These are phyloP conservation scores for Niveomyces coronatus DNA, from an alignment of 2,329 filamentous ascomycete genomes.

Conservation along the genomic window DNA sequence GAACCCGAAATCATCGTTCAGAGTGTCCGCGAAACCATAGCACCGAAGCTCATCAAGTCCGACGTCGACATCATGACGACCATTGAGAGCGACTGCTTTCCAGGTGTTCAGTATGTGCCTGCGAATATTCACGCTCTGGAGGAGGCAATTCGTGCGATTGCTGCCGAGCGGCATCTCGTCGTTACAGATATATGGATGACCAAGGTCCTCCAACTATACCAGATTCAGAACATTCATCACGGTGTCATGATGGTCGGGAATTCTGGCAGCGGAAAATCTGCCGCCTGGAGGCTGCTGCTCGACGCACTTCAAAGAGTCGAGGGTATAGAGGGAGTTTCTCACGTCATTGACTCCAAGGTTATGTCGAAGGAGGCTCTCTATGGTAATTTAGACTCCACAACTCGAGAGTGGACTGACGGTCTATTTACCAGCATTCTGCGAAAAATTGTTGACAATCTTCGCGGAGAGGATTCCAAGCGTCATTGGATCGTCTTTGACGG, in stretches of 20 bases:
- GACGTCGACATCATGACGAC: slow-evolving; percentile 82
- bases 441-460: slow-evolving; percentile 97
- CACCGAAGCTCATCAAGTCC: slow-evolving; percentile 86
- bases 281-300: slow-evolving; percentile 85
- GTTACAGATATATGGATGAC: slow-evolving; percentile 95
- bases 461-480: slow-evolving; percentile 90
- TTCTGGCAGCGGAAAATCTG: slow-evolving; percentile 94
- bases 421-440: slow-evolving; percentile 95
- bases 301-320: slow-evolving; percentile 88
- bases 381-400: slow-evolving; percentile 90
- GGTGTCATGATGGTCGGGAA: slow-evolving; percentile 99
- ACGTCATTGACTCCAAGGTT: slow-evolving; percentile 98
- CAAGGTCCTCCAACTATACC: slow-evolving; percentile 92
- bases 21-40: slow-evolving; percentile 95
- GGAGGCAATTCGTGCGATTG: slow-evolving; percentile 70
- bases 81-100: slow-evolving; percentile 81
- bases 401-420: slow-evolving; percentile 97
- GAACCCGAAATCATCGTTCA: slow-evolving; percentile 98
- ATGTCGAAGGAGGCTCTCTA: slow-evolving; percentile 99
- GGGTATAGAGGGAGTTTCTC: slow-evolving; percentile 83
- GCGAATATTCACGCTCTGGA: slow-evolving; percentile 75
- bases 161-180: slow-evolving; percentile 75
- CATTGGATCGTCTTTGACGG: slow-evolving; percentile 99
- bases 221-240: slow-evolving; percentile 96
- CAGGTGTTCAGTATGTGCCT: slow-evolving; percentile 84